These are phyloP conservation scores for Thelonectria rubi DNA, from an alignment of 2,329 filamentous ascomycete species.

Conservation along the genomic window DNA sequence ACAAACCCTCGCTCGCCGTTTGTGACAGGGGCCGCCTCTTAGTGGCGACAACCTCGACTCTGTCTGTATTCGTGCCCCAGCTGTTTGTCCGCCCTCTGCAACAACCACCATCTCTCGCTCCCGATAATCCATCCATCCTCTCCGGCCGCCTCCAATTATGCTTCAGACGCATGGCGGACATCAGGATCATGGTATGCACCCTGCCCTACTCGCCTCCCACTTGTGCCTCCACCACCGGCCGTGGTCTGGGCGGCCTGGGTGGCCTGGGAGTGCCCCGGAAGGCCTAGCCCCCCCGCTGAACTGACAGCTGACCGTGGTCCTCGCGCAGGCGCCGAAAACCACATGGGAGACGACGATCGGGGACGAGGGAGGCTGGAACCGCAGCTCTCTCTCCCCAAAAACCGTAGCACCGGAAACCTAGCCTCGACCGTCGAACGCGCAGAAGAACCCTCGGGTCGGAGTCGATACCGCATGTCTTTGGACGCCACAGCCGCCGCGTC, in stretches of 20 bases:
- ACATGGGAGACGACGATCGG: conserved; percentile 48
- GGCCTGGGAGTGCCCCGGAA: background rate
- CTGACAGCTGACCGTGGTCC: conserved; percentile 37
- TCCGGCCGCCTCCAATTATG: conserved; percentile 51
- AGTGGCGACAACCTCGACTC: conserved; percentile 26
- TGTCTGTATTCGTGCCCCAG: conserved; percentile 10
- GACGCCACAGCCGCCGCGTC: conserved; percentile 74
- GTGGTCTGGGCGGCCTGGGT: background rate
- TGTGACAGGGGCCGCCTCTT: conserved; percentile 24
- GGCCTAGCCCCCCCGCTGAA: conserved; percentile 22
- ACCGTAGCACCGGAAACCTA: conserved; percentile 72
- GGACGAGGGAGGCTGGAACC: conserved; percentile 57
- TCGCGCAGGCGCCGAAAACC: conserved; percentile 46
- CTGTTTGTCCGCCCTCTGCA: conserved; percentile 36
- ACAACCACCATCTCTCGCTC: conserved; percentile 28
- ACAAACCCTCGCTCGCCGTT: conserved; percentile 22
- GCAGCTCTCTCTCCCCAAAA: conserved; percentile 67
- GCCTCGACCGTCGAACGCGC: conserved; percentile 57
- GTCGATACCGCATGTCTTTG: conserved; percentile 77
- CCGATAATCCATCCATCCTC: conserved; percentile 30
- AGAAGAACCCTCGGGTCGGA: conserved; percentile 66
- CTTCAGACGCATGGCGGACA: conserved; percentile 55
- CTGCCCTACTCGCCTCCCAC: too few species aligned
- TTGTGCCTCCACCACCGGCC: conserved; percentile 14
- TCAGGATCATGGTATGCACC: conserved; percentile 52